phyloP scores from a whole-genome alignment of 768 basidiomycete genomes.

The Hebeloma cylindrosporum region DNA sequence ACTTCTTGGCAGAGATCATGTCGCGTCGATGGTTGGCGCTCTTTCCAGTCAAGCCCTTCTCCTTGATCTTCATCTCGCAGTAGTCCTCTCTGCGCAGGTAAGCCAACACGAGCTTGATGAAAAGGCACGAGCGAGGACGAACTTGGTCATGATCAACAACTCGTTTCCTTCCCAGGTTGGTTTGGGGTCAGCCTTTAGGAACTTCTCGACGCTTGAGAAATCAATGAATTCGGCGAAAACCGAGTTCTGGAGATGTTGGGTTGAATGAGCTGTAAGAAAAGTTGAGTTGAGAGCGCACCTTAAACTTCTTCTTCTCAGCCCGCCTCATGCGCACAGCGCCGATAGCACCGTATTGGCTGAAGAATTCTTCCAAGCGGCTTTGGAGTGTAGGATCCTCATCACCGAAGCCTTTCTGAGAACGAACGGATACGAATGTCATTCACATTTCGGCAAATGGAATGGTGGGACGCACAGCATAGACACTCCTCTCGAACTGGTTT shows the following conservation, averaged over 20 bases:
- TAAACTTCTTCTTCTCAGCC: slow-evolving; percentile 82
- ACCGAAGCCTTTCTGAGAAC: slow-evolving; percentile 91
- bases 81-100: slow-evolving; percentile 63
- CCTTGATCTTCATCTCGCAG: slow-evolving; percentile 94
- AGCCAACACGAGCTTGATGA: background rate
- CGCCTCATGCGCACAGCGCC: slow-evolving; percentile 89
- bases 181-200: slow-evolving; percentile 80
- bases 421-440: background rate
- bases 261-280: background rate
- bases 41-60: slow-evolving; percentile 84
- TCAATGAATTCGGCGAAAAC: slow-evolving; percentile 91
- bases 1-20: slow-evolving; percentile 45
- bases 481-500: slow-evolving; percentile 77
- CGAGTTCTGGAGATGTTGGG: slow-evolving; percentile 57
- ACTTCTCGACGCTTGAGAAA: slow-evolving; percentile 63
- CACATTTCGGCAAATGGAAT: slow-evolving; percentile 2
- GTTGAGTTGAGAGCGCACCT: slow-evolving; percentile 46
- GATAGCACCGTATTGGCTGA: slow-evolving; percentile 71
- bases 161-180: slow-evolving; percentile 77
- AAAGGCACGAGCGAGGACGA: slow-evolving; percentile 22
- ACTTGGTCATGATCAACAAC: slow-evolving; percentile 89
- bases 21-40: slow-evolving; percentile 62
- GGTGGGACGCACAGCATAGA: slow-evolving; percentile 75
- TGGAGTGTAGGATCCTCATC: slow-evolving; percentile 65
- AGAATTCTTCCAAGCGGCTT: slow-evolving; percentile 74